Base-by-base conservation (phyloP, 2,329 filamentous ascomycete genomes). In the Epichloe festucae region DNA sequence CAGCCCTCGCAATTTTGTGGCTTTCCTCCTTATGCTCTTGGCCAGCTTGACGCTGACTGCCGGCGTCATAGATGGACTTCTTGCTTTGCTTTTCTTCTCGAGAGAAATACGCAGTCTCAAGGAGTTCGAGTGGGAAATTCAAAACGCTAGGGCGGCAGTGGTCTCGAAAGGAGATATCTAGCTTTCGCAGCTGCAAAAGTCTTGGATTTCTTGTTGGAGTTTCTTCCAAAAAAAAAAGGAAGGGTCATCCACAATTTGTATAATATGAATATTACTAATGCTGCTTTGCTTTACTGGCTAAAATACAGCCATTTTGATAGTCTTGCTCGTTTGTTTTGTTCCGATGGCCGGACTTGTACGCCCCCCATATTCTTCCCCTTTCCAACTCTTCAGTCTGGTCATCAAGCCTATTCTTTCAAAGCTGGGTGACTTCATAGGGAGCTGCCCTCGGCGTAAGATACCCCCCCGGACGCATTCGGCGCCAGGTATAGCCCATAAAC, bases 101-200 rank as follows among this genome's bases (percentile, higher is more conserved):
- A 82, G 82, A 54, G 93, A 98, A 70, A 69, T 96, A 53, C 77
- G 89, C 53, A 84, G 85, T 4, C 70, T 98, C 51, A 84, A 81
- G 60, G 93, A 98, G 71, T 97, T 97, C 69, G 82, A 93, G 64
- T 96, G 89, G 86, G 93, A 98, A 67, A 83, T 97, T 27, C 72
- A 72, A 48, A 90, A 86, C 63, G 84, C 84, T 12, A 82, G 70
- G 56, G 68, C 70, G 0, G 62, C 67, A 2, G 68, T 69, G 0
- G 61, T 67, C 4, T 46, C 27, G 3, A 40, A 48, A 11, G 17
- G 38, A 10, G 21, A 4, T 23, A 5, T 35, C 39, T 52, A 44
- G 14, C 36, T 44, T 17, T 21, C 17, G 2, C n/a, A 44, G 17
- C 17, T 15, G 10, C n/a, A 4, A 14, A 23, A 34, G 5, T 23